Conservation (phyloP, 2,329 filamentous ascomycete species). For the Madurella mycetomatis region DNA sequence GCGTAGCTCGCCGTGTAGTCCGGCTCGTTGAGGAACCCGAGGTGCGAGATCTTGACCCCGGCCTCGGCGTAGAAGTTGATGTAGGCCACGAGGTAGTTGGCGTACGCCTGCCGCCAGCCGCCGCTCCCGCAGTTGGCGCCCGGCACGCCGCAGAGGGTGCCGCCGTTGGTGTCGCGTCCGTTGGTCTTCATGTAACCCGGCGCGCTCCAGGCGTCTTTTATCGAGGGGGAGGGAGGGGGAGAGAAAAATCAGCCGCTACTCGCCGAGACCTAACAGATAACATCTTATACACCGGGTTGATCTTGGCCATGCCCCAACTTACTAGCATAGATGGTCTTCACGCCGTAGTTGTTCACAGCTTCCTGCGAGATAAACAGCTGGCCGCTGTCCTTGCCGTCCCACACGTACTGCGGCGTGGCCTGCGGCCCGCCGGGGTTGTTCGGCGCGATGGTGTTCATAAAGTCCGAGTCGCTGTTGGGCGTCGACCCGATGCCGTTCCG, state of each 20-base stretch:
- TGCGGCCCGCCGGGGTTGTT: slow-evolving; percentile 40
- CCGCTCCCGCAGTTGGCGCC: slow-evolving; percentile 36
- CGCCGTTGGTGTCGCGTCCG: slow-evolving; percentile 31
- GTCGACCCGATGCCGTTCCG: slow-evolving; percentile 43
- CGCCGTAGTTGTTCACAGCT: slow-evolving; percentile 37
- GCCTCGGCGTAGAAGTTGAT: slow-evolving; percentile 42
- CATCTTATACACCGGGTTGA: background rate
- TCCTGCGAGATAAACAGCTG: slow-evolving; percentile 51
- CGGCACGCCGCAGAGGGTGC: slow-evolving; percentile 35
- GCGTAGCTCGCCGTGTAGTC: slow-evolving; percentile 39
- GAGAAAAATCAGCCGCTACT: background rate
- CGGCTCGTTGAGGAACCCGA: slow-evolving; percentile 47
- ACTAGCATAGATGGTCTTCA: slow-evolving; percentile 37
- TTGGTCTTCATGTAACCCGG: slow-evolving; percentile 48
- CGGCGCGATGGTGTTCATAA: slow-evolving; percentile 38
- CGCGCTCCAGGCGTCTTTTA: slow-evolving; percentile 41
- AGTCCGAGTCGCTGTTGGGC: slow-evolving; percentile 37
- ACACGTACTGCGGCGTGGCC: slow-evolving; percentile 39
- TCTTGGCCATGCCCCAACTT: background rate
- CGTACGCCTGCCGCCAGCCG: slow-evolving; percentile 46
- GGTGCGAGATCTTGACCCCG: slow-evolving; percentile 41
- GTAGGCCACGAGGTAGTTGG: slow-evolving; percentile 45
- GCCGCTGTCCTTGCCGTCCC: slow-evolving; percentile 43
- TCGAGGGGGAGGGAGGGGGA: background rate
- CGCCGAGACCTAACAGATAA: background rate